A percentile compares a stretch with the other conserved stretches of the same genome.
phyloP scores from a whole-genome alignment of 495 filamentous ascomycete genomes.

The Cenococcum geophilum region DNA sequence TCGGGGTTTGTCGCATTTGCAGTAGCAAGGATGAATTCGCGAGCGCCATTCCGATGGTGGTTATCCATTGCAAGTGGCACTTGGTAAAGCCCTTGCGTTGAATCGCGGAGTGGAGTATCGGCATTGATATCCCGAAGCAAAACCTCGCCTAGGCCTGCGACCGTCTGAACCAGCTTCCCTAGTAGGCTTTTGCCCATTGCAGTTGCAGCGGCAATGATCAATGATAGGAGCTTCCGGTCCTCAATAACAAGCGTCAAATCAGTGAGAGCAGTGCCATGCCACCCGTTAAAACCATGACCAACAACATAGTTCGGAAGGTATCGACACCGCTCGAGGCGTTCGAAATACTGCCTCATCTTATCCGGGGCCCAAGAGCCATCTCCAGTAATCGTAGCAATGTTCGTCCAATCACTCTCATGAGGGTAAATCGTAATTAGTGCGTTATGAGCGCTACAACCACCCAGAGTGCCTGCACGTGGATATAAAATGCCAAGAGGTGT shows the following conservation, averaged over 20 bases:
- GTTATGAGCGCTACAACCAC: slow-evolving; percentile 49
- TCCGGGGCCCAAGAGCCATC: slow-evolving; percentile 44
- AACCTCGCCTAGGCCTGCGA: slow-evolving; percentile 34
- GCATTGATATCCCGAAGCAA: slow-evolving; percentile 51
- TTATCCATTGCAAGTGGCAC: slow-evolving; percentile 48
- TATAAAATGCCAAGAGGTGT: slow-evolving; percentile 45
- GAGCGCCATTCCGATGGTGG: slow-evolving; percentile 45
- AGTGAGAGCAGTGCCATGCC: slow-evolving; percentile 47
- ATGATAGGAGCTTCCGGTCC: slow-evolving; percentile 48
- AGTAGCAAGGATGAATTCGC: slow-evolving; percentile 51
- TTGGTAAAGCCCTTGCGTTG: slow-evolving; percentile 46
- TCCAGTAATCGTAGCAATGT: slow-evolving; percentile 45
- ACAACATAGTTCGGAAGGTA: slow-evolving; percentile 42
- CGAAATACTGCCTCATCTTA: slow-evolving; percentile 48
- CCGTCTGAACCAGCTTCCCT: slow-evolving; percentile 35
- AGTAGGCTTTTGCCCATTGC: slow-evolving; percentile 44
- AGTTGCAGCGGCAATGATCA: slow-evolving; percentile 47
- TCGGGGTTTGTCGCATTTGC: slow-evolving; percentile 30
- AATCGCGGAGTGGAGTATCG: slow-evolving; percentile 39
- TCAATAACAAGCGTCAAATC: slow-evolving; percentile 45
- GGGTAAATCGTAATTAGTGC: slow-evolving; percentile 44
- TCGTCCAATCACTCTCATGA: slow-evolving; percentile 41
- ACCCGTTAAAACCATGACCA: slow-evolving; percentile 57
- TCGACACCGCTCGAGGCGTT: slow-evolving; percentile 48
- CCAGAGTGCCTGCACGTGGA: slow-evolving; percentile 45